Evolutionary conservation across 2,329 filamentous ascomycete species (phyloP).

Genomic region (Claviceps monticola): DNA sequence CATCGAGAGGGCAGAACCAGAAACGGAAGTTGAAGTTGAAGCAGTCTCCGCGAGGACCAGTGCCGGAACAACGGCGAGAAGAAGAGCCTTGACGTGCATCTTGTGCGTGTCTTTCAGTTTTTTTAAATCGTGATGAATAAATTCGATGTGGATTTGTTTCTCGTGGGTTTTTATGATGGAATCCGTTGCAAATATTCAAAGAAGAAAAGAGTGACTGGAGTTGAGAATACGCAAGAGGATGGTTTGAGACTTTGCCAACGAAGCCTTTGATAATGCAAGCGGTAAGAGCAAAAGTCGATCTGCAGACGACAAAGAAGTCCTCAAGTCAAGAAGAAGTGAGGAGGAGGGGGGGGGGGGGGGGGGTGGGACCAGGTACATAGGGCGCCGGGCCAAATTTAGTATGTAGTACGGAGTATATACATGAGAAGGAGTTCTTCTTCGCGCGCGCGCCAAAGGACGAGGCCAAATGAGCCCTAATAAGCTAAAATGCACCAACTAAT

Average conservation of each 20-base stretch:
- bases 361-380: too few species aligned
- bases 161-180: background rate
- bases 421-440: too few species aligned
- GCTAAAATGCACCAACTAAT: too few species aligned
- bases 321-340: background rate
- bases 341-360: background rate
- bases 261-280: constrained; percentile 24
- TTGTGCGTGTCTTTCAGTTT: background rate
- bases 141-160: background rate
- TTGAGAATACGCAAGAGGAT: constrained; percentile 10
- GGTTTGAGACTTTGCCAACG: constrained; percentile 41
- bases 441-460: too few species aligned
- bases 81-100: constrained; percentile 23
- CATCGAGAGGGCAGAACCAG: too few species aligned
- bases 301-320: constrained; percentile 9
- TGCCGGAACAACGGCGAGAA: constrained; percentile 38
- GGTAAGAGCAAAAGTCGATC: constrained; percentile 10
- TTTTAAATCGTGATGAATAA: background rate
- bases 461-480: too few species aligned
- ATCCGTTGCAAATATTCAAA: background rate
- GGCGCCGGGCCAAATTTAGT: too few species aligned
- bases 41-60: constrained; percentile 32
- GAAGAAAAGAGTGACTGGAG: constrained; percentile 7
- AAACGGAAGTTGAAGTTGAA: background rate
- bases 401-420: too few species aligned